A percentile compares a stretch with the other conserved stretches of the same genome.
These are phyloP conservation scores for Populus ilicifolia DNA, from an alignment of 345 rosid genomes.

Conservation along the genomic window DNA sequence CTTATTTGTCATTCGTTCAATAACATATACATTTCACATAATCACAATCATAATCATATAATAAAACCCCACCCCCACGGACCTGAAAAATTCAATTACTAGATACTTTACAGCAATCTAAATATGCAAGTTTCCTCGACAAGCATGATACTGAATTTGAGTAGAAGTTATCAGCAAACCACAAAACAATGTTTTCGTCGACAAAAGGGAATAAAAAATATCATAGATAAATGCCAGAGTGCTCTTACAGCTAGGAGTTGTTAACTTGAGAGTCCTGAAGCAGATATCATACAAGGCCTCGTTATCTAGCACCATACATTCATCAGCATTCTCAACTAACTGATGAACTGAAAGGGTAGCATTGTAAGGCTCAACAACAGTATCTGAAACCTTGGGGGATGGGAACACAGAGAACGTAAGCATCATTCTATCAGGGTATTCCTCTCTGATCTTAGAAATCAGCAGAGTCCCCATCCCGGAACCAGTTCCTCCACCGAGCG, in stretches of 20 bases:
- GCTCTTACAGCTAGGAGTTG: constrained; percentile 29
- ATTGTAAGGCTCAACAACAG: constrained; percentile 28
- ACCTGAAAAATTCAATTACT: background rate
- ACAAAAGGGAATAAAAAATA: background rate
- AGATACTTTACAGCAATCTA: background rate
- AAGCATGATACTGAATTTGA: background rate
- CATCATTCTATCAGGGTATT: constrained; percentile 32
- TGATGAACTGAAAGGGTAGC: constrained; percentile 29
- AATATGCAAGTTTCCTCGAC: background rate
- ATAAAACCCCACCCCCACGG: background rate
- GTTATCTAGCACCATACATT: constrained; percentile 29
- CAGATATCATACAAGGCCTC: constrained; percentile 31
- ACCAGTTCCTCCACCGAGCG: constrained; percentile 28
- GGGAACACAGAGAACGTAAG: constrained; percentile 31
- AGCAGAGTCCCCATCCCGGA: constrained; percentile 30
- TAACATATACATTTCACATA: too few species aligned
- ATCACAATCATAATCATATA: background rate
- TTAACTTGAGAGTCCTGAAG: constrained; percentile 27
- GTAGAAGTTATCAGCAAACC: background rate
- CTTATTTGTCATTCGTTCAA: too few species aligned
- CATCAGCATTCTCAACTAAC: constrained; percentile 29
- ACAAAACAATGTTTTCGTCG: background rate
- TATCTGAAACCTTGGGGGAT: constrained; percentile 28
- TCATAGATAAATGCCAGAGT: background rate
- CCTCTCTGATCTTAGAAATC: constrained; percentile 30